A percentile compares a stretch with the other conserved stretches of the same genome.
phyloP scores from a whole-genome alignment of 441 rosid genomes.

The Adansonia grandidieri region DNA sequence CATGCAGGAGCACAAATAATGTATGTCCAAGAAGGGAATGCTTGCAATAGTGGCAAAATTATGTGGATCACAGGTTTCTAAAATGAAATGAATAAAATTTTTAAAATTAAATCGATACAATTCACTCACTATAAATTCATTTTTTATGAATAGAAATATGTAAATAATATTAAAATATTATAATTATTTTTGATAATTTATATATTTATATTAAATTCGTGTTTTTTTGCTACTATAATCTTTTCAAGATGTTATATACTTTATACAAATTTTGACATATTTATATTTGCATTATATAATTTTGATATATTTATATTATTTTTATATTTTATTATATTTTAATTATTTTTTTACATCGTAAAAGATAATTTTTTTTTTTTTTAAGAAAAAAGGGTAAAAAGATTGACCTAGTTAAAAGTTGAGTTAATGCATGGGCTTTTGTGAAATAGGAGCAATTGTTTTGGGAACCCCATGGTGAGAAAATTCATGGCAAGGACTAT shows the following conservation, averaged over 20 bases:
- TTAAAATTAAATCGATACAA: not conserved
- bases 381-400: not conserved
- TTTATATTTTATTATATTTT: too few relatives aligned
- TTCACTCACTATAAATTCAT: not conserved
- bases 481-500: constrained; percentile 17
- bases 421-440: constrained; percentile 7
- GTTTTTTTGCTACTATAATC: too few relatives aligned
- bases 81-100: not conserved
- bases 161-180: too few relatives aligned
- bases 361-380: not conserved
- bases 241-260: too few relatives aligned
- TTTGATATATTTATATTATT: too few relatives aligned
- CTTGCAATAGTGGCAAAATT: constrained; percentile 14
- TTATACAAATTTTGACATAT: too few relatives aligned
- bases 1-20: constrained; percentile 24
- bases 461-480: constrained; percentile 26
- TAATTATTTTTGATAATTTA: too few relatives aligned
- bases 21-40: constrained; percentile 10
- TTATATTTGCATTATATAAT: too few relatives aligned
- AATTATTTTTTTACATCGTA: too few relatives aligned
- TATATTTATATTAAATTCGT: too few relatives aligned
- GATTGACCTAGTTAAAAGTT: not conserved
- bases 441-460: not conserved
- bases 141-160: too few relatives aligned
- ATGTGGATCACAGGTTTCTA: not conserved